These are phyloP conservation scores for Hippophae rhamnoides DNA, from an alignment of 306 rosid species.

Conservation along the genomic window DNA sequence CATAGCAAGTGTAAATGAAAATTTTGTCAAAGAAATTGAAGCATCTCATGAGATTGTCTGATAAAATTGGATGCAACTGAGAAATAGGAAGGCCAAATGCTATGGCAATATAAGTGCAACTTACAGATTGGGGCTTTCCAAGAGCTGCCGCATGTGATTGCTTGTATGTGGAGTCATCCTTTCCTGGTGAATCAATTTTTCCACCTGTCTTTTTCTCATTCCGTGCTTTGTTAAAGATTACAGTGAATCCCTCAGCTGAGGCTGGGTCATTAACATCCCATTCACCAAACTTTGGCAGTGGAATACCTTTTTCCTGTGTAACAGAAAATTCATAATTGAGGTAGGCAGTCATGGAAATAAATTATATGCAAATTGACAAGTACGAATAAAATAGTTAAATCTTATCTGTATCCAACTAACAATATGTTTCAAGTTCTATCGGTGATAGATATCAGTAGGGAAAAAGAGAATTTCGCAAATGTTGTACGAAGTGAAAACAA, in stretches of 20 bases:
- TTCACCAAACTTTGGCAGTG: slow-evolving; percentile 76
- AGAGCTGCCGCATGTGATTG: slow-evolving; percentile 32
- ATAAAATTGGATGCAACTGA: too few species aligned
- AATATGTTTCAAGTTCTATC: too few species aligned
- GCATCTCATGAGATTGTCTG: too few species aligned
- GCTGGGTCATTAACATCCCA: slow-evolving; percentile 84
- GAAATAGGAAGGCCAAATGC: too few species aligned
- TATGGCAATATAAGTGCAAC: not conserved
- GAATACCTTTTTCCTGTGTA: slow-evolving; percentile 43
- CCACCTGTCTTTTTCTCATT: slow-evolving; percentile 54
- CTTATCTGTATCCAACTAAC: not conserved
- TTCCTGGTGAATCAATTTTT: slow-evolving; percentile 42
- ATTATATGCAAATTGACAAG: not conserved
- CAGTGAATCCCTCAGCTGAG: slow-evolving; percentile 72
- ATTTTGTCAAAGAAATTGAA: too few species aligned
- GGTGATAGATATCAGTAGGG: too few species aligned
- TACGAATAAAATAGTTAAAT: slow-evolving; percentile 2
- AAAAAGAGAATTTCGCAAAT: too few species aligned
- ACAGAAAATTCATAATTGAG: slow-evolving; percentile 1
- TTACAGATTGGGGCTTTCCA: slow-evolving; percentile 54
- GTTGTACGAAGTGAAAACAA: too few species aligned
- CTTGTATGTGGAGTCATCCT: slow-evolving; percentile 31
- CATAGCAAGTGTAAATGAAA: too few species aligned
- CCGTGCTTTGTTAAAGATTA: slow-evolving; percentile 68
- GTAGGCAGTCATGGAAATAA: not conserved